Evolutionary conservation across 2,329 filamentous ascomycete genomes (phyloP), one percentile per base, ranked within the genome.

Genomic region (Neopestalotiopsis clavispora): DNA sequence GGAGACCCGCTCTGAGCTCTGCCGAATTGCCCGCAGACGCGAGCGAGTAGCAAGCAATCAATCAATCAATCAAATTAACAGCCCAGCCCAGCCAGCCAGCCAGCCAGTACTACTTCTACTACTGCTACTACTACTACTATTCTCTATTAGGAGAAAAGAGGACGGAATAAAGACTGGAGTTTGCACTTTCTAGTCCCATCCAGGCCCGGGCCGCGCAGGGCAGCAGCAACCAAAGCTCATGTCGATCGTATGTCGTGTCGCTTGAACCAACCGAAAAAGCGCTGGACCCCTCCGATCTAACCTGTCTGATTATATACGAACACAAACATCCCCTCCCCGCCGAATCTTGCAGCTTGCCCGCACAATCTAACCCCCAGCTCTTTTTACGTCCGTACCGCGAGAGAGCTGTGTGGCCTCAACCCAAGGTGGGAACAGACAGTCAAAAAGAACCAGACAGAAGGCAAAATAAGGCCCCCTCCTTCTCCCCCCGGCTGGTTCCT

Each of bases 311-410:
- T 66, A 58, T 67, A 60, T 67, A 67, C 66, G 81, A 80, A 65
- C 90, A 68, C 58, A 68, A 70, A 66, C 66, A 68, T 70, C 10
- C 66, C 69, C n/a, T 28, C 45, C 57, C 69, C 69, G 45, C 69
- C 69, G 63, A 66, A 70, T 70, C 68, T 69, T 73, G 73, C 67
- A 72, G 64, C 68, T 61, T 64, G 70, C 68, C 74, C 72, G 69
- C 74, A 72, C 71, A 72, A 73, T 68, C 69, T 69, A 66, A 70
- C 69, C 64, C 45, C 17, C 45, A 52, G 71, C 68, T 65, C 30
- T 60, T 74, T 67, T 76, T 75, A 76, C 74, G 74, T 71, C 71
- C 74, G 74, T 76, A 75, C 72, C 67, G 65, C 69, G 32, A 65
- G 20, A 52, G 45, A 17, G 17, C 45, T 52, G 45, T 52, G 45